Evolutionary conservation across 345 rosid species (phyloP).

Genomic region (Schrenkiella parvula): DNA sequence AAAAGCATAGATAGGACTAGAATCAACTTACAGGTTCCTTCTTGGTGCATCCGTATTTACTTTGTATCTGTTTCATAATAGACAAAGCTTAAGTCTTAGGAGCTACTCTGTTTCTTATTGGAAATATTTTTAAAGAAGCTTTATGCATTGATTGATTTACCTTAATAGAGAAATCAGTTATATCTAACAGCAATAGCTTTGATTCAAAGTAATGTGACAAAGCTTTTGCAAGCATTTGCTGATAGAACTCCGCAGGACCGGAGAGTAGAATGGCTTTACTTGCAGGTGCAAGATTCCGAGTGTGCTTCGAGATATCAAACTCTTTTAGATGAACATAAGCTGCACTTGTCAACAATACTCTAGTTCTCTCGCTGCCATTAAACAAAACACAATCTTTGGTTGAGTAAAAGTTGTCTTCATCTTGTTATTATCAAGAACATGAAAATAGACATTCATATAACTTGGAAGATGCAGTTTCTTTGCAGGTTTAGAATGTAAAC

Average conservation of each 20-base stretch:
- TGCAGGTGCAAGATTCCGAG: constrained; percentile 88
- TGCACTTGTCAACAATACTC: constrained; percentile 67
- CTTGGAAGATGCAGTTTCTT: background rate
- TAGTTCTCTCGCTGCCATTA: constrained; percentile 64
- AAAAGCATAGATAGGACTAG: background rate
- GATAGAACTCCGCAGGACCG: constrained; percentile 82
- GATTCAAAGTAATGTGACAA: constrained; percentile 77
- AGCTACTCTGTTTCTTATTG: background rate
- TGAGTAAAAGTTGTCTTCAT: background rate
- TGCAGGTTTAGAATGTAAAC: background rate
- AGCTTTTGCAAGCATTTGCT: constrained; percentile 94
- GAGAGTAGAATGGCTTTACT: constrained; percentile 86
- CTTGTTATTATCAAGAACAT: constrained; percentile 2
- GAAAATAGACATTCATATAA: background rate
- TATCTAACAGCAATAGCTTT: constrained; percentile 73
- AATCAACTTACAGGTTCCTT: constrained; percentile 61
- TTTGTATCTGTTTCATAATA: constrained; percentile 60
- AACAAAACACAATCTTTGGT: background rate
- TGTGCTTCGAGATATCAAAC: constrained; percentile 74
- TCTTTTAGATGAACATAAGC: constrained; percentile 83
- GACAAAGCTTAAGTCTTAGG: background rate
- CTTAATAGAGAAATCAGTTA: constrained; percentile 75
- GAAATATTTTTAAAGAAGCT: background rate
- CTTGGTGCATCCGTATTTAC: constrained; percentile 73
- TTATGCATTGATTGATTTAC: constrained; percentile 28